Base-by-base conservation (phyloP, 169 alveolate genomes). In the Cyclospora cayetanensis region DNA sequence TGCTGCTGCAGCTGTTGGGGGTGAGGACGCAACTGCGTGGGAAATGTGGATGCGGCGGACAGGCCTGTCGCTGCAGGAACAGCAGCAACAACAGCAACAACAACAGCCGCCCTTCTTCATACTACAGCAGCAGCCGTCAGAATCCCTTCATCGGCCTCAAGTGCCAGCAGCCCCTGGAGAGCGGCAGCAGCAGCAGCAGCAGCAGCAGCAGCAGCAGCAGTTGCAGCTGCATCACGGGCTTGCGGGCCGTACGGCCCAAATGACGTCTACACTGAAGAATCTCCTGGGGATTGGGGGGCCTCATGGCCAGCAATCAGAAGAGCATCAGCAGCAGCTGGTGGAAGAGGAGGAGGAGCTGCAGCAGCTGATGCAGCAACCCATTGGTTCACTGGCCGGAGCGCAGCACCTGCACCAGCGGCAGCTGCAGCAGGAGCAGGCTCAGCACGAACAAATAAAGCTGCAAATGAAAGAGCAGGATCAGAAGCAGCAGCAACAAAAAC, bases 401-500 rank as follows among this genome's bases (percentile, higher is more conserved):
- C 85, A 74, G 85, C 85, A 43, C 41, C 60, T 15, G 60, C 60
- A 46, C n/a, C 60, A 15, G 15, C n/a, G 7, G 7, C 85, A 74
- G 85, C 60, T 42, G 85, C 85, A 74, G 85, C 85, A 74, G 4
- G 63, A n/a, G 34, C 65, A 72, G 55, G 29, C 37, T 55, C 85
- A 74, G 39, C n/a, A n/a, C n/a, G n/a, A n/a, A n/a, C n/a, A n/a
- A n/a, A n/a, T n/a, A n/a, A 27, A 12, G 80, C 25, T 7, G 31
- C 46, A 35, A 52, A 18, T 52, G 52, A 35, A 34, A 3, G 80
- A 68, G 15, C 50, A 31, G 46, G 80, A 68, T 27, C 46, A 68
- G n/a, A 68, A 68, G 80, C 80, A 68, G 80, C 80, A 68, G 77
- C 77, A 65, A 42, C 77, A n/a, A n/a, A n/a, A n/a, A n/a, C n/a